A percentile compares a stretch with the other conserved stretches of the same genome.
Conservation (phyloP, 805 yeast genomes). For the Pichia phayaonensis region DNA sequence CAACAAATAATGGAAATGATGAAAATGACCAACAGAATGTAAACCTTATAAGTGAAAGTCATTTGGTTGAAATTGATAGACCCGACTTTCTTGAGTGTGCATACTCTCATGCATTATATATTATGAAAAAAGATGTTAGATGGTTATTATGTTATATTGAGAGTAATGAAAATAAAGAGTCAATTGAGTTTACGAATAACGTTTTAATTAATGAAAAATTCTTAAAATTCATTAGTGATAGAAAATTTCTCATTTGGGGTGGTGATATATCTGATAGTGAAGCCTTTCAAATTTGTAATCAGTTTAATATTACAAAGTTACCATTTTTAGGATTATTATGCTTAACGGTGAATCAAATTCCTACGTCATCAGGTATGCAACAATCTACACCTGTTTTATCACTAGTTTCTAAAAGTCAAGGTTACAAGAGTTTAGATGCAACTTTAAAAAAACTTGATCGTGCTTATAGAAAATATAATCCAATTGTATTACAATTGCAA, state of each 20-base stretch:
- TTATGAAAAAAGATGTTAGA: conserved; percentile 60
- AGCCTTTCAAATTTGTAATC: conserved; percentile 73
- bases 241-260: conserved; percentile 71
- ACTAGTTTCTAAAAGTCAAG: conserved; percentile 57
- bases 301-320: conserved; percentile 59
- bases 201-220: conserved; percentile 48
- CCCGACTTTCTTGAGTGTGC: conserved; percentile 59
- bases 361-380: conserved; percentile 49
- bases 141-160: conserved; percentile 71
- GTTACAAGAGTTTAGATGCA: conserved; percentile 35
- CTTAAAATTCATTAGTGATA: conserved; percentile 38
- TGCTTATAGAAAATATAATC: conserved; percentile 45
- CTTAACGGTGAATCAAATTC: conserved; percentile 48
- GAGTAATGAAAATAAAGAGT: conserved; percentile 62
- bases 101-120: conserved; percentile 69
- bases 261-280: conserved; percentile 79
- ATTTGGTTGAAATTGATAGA: conserved; percentile 19
- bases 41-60: conserved; percentile 6
- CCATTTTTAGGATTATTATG: conserved; percentile 82
- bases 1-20: not conserved
- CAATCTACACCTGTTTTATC: conserved; percentile 51
- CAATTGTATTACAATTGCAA: conserved; percentile 46
- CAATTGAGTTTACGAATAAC: conserved; percentile 42
- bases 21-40: not conserved
- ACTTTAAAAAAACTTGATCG: conserved; percentile 33